phyloP scores from a whole-genome alignment of 1,139 yeast genomes.

The Protomyces inundatus region DNA sequence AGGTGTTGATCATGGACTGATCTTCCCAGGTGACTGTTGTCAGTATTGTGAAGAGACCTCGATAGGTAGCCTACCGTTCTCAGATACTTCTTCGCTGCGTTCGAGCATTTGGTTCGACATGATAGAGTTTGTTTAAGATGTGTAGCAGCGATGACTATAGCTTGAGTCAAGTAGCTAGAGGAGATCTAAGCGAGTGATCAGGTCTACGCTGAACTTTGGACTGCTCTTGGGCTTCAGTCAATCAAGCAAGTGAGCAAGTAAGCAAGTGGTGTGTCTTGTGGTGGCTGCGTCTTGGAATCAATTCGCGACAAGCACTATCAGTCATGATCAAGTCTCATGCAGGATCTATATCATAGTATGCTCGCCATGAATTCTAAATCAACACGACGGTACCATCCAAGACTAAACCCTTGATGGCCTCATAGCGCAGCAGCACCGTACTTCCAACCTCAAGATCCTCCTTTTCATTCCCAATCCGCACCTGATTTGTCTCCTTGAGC shows the following conservation, averaged over 20 bases:
- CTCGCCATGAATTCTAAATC: background rate
- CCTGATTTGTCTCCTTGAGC: slow-evolving; percentile 40
- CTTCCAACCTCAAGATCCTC: slow-evolving; percentile 62
- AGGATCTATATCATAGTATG: too few relatives aligned
- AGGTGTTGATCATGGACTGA: slow-evolving; percentile 81
- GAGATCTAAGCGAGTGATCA: too few relatives aligned
- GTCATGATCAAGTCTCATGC: too few relatives aligned
- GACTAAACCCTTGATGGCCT: background rate
- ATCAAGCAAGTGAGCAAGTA: too few relatives aligned
- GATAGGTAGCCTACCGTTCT: background rate
- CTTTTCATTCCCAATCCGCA: slow-evolving; percentile 48
- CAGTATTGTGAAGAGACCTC: background rate
- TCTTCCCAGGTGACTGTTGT: slow-evolving; percentile 68
- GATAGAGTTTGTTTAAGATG: too few relatives aligned
- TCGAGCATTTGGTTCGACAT: slow-evolving; percentile 14
- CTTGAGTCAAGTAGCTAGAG: background rate
- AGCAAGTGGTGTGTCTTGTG: too few relatives aligned
- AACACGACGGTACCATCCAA: background rate
- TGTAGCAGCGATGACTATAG: background rate
- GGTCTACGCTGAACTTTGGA: too few relatives aligned
- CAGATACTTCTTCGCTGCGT: slow-evolving; percentile 18
- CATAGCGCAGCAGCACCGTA: slow-evolving; percentile 68
- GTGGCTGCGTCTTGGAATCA: background rate
- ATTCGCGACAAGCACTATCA: background rate
- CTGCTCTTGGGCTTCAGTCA: too few relatives aligned